Conservation (phyloP, 306 rosid genomes). For the Cucumis sativus region DNA sequence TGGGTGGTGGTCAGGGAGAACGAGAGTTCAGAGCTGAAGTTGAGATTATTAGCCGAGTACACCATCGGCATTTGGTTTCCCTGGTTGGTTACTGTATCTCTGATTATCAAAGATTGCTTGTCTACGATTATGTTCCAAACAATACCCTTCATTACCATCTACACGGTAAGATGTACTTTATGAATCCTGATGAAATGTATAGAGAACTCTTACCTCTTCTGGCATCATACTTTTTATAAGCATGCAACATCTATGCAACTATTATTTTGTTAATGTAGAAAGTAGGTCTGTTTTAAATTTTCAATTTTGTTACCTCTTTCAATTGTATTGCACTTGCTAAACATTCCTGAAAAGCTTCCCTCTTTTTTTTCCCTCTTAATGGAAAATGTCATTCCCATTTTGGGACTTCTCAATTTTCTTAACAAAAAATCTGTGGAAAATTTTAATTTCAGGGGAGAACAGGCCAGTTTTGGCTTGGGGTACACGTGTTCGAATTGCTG, state of each 20-base stretch:
- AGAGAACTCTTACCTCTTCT: neutral
- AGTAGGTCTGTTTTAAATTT: neutral
- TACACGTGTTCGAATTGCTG: slow-evolving; percentile 77
- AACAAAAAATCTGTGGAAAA: neutral
- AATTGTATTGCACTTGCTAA: neutral
- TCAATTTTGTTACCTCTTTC: neutral
- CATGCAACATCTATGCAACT: neutral
- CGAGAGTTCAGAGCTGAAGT: slow-evolving; percentile 98
- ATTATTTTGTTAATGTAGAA: neutral
- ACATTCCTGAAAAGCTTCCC: neutral
- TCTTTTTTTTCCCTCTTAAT: neutral
- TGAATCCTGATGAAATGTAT: slow-evolving; percentile 6
- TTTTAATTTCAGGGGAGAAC: slow-evolving; percentile 37
- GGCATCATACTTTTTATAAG: neutral
- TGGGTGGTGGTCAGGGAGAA: slow-evolving; percentile 95
- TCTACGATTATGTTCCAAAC: slow-evolving; percentile 73
- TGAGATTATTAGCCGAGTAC: slow-evolving; percentile 89
- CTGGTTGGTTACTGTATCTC: slow-evolving; percentile 90
- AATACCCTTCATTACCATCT: slow-evolving; percentile 84
- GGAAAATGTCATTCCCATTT: neutral
- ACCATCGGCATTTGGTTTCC: slow-evolving; percentile 97
- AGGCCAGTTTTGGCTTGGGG: slow-evolving; percentile 66
- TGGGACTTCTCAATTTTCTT: neutral
- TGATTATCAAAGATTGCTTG: slow-evolving; percentile 82
- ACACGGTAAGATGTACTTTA: slow-evolving; percentile 57